Percentiles rank a stretch among this genome's conserved stretches.
Conservation (phyloP, 23 red algal genomes). For the Pyropia yezoensis region DNA sequence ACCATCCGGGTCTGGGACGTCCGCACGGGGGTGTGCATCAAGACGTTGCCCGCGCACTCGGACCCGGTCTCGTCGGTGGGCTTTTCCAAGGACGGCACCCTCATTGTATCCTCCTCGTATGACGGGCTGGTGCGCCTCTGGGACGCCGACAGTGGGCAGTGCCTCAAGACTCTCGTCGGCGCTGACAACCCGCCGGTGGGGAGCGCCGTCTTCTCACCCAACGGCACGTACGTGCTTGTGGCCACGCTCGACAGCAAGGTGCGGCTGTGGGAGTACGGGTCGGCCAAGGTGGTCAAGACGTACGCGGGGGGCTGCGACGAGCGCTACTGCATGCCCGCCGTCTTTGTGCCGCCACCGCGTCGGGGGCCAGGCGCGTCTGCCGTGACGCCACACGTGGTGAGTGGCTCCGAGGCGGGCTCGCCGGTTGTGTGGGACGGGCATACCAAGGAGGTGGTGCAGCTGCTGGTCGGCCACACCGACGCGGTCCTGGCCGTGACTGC, state of each 20-base stretch:
- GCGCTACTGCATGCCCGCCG: constrained; percentile 76
- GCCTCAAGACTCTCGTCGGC: constrained; percentile 77
- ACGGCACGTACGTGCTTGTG: constrained; percentile 77
- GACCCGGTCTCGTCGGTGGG: constrained; percentile 82
- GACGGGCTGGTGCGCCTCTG: constrained; percentile 84
- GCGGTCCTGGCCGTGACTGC: constrained; percentile 81
- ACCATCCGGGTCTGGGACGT: constrained; percentile 87
- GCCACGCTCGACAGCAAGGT: constrained; percentile 78
- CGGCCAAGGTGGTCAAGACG: constrained; percentile 79
- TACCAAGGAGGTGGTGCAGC: constrained; percentile 66
- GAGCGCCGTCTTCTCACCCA: constrained; percentile 85
- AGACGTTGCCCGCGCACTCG: constrained; percentile 63
- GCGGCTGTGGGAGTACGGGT: constrained; percentile 79
- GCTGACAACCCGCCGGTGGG: constrained; percentile 64
- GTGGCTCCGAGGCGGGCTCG: constrained; percentile 69
- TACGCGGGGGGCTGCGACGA: constrained; percentile 65
- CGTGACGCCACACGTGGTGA: constrained; percentile 71
- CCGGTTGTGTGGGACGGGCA: constrained; percentile 93
- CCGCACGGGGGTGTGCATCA: constrained; percentile 38
- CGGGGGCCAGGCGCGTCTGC: too few species aligned
- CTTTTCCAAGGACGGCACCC: constrained; percentile 83
- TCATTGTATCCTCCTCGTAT: constrained; percentile 86
- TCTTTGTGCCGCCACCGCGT: constrained; percentile 35
- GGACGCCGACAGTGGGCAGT: constrained; percentile 69
- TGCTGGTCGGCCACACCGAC: constrained; percentile 66